A percentile compares a stretch with the other conserved stretches of the same genome.
These are phyloP conservation scores for Mycena metata DNA, from an alignment of 768 basidiomycete species.

Conservation along the genomic window DNA sequence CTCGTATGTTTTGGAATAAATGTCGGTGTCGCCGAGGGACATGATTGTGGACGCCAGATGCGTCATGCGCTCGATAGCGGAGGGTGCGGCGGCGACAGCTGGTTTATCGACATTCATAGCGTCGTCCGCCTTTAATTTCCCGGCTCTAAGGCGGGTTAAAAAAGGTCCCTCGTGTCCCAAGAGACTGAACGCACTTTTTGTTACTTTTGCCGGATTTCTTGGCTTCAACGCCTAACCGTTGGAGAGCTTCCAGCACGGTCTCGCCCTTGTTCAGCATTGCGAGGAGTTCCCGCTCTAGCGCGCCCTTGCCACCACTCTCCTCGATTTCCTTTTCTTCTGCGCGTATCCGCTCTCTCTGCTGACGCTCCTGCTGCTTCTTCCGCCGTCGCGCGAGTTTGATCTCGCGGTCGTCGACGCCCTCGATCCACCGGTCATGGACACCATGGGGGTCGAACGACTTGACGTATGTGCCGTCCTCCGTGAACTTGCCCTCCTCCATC, in stretches of 20 bases:
- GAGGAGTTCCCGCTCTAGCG: slow-evolving; percentile 77
- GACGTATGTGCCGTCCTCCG: slow-evolving; percentile 91
- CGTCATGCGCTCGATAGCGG: slow-evolving; percentile 84
- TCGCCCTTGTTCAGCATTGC: slow-evolving; percentile 89
- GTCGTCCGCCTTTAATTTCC: slow-evolving; percentile 49
- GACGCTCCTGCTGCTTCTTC: slow-evolving; percentile 81
- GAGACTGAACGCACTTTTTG: slow-evolving; percentile 49
- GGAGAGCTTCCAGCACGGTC: slow-evolving; percentile 89
- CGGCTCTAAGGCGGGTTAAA: slow-evolving; percentile 34
- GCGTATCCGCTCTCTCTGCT: slow-evolving; percentile 75
- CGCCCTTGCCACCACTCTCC: slow-evolving; percentile 74
- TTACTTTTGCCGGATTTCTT: slow-evolving; percentile 61
- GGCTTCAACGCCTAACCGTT: slow-evolving; percentile 81
- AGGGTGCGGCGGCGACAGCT: slow-evolving; percentile 43
- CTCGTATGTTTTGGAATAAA: slow-evolving; percentile 90
- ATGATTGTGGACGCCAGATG: slow-evolving; percentile 91
- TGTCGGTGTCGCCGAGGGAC: slow-evolving; percentile 87
- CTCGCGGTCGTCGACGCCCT: slow-evolving; percentile 85
- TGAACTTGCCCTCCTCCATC: slow-evolving; percentile 98
- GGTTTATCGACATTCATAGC: slow-evolving; percentile 68
- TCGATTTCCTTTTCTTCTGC: slow-evolving; percentile 83
- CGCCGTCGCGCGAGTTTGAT: slow-evolving; percentile 85
- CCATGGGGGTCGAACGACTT: slow-evolving; percentile 91
- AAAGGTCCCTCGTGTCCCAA: slow-evolving; percentile 9
- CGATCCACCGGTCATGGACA: slow-evolving; percentile 96